Conservation (phyloP, 257 asterid species). For the Solanum peruvianum region DNA sequence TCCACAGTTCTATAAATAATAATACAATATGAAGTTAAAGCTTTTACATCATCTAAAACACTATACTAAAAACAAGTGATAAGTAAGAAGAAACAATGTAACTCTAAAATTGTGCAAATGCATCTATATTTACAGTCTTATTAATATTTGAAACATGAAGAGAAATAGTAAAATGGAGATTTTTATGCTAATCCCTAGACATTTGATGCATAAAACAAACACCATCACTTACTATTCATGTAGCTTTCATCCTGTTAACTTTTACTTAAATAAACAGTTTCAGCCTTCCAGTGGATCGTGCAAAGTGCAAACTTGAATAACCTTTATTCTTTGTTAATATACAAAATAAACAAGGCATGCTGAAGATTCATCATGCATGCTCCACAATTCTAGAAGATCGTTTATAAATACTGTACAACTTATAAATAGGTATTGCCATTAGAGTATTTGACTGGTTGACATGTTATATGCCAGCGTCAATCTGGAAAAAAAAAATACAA, state of each 20-base stretch:
- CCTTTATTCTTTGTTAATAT: background rate
- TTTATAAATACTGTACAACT: background rate
- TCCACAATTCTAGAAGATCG: background rate
- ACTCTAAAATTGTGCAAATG: background rate
- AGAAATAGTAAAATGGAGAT: background rate
- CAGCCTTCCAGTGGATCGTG: background rate
- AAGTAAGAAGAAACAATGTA: background rate
- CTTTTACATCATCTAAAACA: background rate
- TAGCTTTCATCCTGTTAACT: background rate
- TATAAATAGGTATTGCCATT: background rate
- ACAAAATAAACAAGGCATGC: background rate
- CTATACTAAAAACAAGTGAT: background rate
- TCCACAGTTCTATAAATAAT: background rate
- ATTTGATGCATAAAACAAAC: background rate
- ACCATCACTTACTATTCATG: background rate
- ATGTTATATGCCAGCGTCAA: background rate
- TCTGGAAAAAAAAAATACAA: background rate
- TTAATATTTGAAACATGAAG: background rate
- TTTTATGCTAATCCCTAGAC: background rate
- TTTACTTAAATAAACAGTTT: background rate
- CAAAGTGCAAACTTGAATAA: background rate
- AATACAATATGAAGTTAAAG: background rate
- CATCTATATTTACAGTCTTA: background rate
- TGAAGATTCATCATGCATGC: background rate
- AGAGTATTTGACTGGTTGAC: background rate